Evolutionary conservation across 148 eudicot species (phyloP).

Genomic region (Oxyria digyna): DNA sequence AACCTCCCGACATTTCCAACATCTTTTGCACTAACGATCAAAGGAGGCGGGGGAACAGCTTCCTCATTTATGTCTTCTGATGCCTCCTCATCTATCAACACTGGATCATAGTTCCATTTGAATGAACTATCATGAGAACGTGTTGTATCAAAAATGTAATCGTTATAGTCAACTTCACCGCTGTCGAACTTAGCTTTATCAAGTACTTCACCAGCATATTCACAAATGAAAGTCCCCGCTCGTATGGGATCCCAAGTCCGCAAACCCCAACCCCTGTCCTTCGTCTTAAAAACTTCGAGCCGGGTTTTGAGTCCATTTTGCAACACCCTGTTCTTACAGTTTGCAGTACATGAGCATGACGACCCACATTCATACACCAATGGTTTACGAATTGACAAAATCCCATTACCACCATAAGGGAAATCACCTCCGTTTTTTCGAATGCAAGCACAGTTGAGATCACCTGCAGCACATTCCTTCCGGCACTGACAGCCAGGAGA

Average conservation of each 20-base stretch:
- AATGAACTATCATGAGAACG: conserved; percentile 43
- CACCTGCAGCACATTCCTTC: conserved; percentile 67
- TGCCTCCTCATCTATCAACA: conserved; percentile 24
- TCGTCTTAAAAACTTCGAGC: conserved; percentile 79
- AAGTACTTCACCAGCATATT: conserved; percentile 69
- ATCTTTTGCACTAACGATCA: conserved; percentile 62
- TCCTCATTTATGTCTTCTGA: conserved; percentile 19
- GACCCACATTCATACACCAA: conserved; percentile 67
- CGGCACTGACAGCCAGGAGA: conserved; percentile 46
- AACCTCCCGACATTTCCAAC: conserved; percentile 80
- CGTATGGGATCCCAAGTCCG: conserved; percentile 82
- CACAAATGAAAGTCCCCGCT: conserved; percentile 60
- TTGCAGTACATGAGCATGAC: conserved; percentile 53
- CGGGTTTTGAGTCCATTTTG: conserved; percentile 59
- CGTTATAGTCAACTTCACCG: conserved; percentile 33
- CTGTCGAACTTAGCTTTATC: conserved; percentile 35
- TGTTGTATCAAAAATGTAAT: conserved; percentile 61
- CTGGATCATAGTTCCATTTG: conserved; percentile 36
- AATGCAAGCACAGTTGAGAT: conserved; percentile 57
- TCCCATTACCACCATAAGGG: conserved; percentile 48
- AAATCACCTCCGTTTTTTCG: conserved; percentile 57
- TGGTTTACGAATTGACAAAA: conserved; percentile 43
- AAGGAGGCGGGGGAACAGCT: conserved; percentile 41
- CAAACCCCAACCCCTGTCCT: conserved; percentile 78
- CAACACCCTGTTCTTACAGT: conserved; percentile 60